Evolutionary conservation across 129 eudicot genomes (phyloP).

Genomic region (Saposhnikovia divaricata): DNA sequence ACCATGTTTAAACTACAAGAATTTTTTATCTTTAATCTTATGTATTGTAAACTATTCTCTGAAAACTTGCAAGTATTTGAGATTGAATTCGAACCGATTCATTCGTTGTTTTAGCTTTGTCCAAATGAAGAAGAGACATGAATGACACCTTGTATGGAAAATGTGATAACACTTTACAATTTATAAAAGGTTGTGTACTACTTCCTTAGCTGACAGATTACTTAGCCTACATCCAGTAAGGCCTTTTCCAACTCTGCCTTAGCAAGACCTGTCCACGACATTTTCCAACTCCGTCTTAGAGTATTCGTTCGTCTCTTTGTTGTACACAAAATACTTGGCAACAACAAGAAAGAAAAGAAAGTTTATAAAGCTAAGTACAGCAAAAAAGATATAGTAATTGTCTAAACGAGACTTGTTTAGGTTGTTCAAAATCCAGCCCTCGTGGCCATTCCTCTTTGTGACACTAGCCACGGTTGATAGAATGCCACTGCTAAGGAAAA

Average conservation of each 20-base stretch:
- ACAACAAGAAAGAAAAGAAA: slow-evolving; percentile 40
- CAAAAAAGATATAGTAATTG: slow-evolving; percentile 51
- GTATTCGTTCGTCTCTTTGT: slow-evolving; percentile 10
- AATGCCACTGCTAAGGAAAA: slow-evolving; percentile 45
- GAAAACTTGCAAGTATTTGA: no score
- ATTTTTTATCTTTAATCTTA: no score
- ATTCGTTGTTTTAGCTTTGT: no score
- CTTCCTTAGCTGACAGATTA: neutral
- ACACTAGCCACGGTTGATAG: slow-evolving; percentile 43
- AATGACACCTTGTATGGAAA: neutral
- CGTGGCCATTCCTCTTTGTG: slow-evolving; percentile 40
- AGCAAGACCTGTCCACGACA: neutral
- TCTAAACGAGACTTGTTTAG: slow-evolving; percentile 48
- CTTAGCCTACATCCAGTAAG: neutral
- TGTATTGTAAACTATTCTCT: no score
- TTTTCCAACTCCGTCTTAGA: neutral
- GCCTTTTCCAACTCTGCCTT: neutral
- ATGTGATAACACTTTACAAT: neutral
- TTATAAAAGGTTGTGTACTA: neutral
- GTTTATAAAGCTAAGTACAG: slow-evolving; percentile 43
- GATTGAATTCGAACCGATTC: no score
- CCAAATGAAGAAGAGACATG: no score
- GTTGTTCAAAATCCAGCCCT: slow-evolving; percentile 58
- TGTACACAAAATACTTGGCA: slow-evolving; percentile 38
- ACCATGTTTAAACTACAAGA: no score